Conservation (phyloP, 2,329 filamentous ascomycete genomes). For the Cladosporium sp. region DNA sequence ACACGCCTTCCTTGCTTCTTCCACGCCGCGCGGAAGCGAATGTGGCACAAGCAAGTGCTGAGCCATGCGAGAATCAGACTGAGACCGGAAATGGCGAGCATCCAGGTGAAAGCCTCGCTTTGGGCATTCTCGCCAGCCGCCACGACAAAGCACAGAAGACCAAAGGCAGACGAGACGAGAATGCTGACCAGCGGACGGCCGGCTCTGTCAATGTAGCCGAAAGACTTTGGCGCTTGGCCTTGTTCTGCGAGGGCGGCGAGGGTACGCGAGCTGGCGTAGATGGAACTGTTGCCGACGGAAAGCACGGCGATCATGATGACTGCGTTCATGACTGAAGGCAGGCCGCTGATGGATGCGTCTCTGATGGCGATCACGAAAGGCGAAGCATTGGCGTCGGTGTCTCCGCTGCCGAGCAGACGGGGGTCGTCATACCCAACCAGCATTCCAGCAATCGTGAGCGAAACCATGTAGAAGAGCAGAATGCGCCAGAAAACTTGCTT, state of each 20-base stretch:
- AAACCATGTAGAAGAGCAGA: constrained; percentile 28
- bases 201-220: constrained; percentile 63
- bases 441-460: constrained; percentile 26
- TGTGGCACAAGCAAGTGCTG: constrained; percentile 79
- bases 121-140: constrained; percentile 52
- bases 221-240: constrained; percentile 47
- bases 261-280: constrained; percentile 64
- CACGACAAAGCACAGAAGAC: constrained; percentile 67
- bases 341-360: constrained; percentile 52
- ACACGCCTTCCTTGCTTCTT: constrained; percentile 43
- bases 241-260: constrained; percentile 78
- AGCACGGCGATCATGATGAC: constrained; percentile 57
- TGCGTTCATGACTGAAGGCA: constrained; percentile 61
- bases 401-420: constrained; percentile 22
- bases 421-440: constrained; percentile 28
- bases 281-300: constrained; percentile 52
- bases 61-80: constrained; percentile 68
- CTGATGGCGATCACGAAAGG: constrained; percentile 63
- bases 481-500: constrained; percentile 31
- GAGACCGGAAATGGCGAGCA: constrained; percentile 67
- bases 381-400: constrained; percentile 36
- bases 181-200: constrained; percentile 60
- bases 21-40: constrained; percentile 80
- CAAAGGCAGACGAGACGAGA: constrained; percentile 51
- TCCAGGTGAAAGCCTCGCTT: constrained; percentile 61